Evolutionary conservation across 2,329 filamentous ascomycete genomes (phyloP).

Genomic region (Paramyrothecium sp.): DNA sequence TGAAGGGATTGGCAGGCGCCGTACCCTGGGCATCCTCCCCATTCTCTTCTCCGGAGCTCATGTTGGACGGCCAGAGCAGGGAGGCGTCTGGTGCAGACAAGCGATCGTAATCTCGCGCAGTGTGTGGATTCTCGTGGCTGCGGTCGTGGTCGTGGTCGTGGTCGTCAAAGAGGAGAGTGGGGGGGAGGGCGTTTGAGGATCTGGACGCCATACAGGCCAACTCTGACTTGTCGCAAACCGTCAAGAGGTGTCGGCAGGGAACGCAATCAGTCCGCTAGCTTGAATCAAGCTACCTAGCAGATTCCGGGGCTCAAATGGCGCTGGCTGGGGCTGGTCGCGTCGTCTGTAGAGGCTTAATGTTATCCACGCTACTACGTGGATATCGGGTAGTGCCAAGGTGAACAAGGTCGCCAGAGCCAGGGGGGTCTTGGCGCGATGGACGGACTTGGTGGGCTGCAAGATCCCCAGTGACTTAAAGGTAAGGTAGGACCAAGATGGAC

Average conservation of each 20-base stretch:
- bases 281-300: too few species aligned
- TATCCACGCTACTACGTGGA: too few species aligned
- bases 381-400: too few species aligned
- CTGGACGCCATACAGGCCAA: not conserved
- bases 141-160: slow-evolving; percentile 11
- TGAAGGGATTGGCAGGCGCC: slow-evolving; percentile 66
- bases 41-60: slow-evolving; percentile 14
- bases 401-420: too few species aligned
- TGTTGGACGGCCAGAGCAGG: slow-evolving; percentile 21
- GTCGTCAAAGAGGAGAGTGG: slow-evolving; percentile 17
- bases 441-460: too few species aligned
- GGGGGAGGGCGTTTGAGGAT: not conserved
- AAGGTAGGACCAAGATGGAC: too few species aligned
- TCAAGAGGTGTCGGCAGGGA: not conserved
- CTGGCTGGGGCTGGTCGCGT: too few species aligned
- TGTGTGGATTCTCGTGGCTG: not conserved
- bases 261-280: too few species aligned
- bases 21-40: slow-evolving; percentile 9
- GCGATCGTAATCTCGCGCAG: not conserved
- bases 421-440: too few species aligned
- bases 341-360: too few species aligned
- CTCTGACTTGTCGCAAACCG: not conserved
- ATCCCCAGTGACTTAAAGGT: too few species aligned
- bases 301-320: too few species aligned
- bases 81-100: not conserved